Conservation (phyloP, 176 grass and related monocot genomes). For the Cenchrus fungigraminus region DNA sequence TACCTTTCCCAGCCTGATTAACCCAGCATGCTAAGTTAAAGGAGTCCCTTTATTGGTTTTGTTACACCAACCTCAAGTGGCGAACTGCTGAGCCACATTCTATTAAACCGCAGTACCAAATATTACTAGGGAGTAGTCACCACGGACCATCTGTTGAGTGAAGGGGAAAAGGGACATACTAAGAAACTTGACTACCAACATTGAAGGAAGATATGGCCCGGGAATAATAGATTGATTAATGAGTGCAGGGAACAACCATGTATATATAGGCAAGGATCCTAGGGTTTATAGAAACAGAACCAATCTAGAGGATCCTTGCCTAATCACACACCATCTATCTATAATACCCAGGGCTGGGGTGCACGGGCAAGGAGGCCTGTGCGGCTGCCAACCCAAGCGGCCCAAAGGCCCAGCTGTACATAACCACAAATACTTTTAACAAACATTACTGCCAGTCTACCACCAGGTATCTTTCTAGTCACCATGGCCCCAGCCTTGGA, state of each 20-base stretch:
- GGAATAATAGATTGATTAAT: too few species aligned
- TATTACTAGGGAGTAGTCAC: neutral
- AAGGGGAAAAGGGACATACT: neutral
- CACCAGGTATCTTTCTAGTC: neutral
- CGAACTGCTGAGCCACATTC: neutral
- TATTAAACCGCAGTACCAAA: conserved; percentile 25
- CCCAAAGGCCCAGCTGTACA: too few species aligned
- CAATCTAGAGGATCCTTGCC: too few species aligned
- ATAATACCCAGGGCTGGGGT: too few species aligned
- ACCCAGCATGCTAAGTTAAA: neutral
- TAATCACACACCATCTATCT: too few species aligned
- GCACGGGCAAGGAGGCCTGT: too few species aligned
- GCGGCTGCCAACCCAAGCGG: too few species aligned
- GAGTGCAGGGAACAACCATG: too few species aligned
- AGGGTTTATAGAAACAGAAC: too few species aligned
- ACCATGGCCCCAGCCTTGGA: neutral
- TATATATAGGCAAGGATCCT: too few species aligned
- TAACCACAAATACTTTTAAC: too few species aligned
- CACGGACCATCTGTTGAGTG: neutral
- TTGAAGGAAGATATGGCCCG: neutral
- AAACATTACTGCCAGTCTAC: neutral
- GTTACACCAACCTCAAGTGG: neutral
- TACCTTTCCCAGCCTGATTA: conserved; percentile 2
- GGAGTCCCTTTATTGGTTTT: neutral
- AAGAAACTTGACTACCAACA: neutral